Evolutionary conservation across 2,329 filamentous ascomycete species (phyloP).

Genomic region (Cryphonectria japonica): DNA sequence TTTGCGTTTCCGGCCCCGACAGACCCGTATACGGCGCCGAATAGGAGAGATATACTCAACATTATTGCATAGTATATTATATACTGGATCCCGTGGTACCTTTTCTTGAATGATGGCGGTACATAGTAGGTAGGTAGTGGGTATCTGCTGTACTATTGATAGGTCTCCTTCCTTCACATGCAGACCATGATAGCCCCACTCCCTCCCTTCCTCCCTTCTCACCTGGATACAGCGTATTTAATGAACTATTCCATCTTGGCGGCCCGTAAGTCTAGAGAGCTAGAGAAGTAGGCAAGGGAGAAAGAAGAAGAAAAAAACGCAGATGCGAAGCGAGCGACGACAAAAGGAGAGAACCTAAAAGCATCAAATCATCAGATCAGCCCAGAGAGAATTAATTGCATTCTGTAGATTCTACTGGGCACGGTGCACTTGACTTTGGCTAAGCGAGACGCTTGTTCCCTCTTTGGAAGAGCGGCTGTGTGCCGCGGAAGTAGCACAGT

Average conservation of each 20-base stretch:
- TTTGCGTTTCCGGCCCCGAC: slow-evolving; percentile 2
- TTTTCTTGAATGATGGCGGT: too few relatives aligned
- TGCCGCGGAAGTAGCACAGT: not conserved
- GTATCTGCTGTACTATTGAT: not conserved
- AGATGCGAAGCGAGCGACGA: not conserved
- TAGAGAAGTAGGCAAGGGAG: not conserved
- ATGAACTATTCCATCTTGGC: not conserved
- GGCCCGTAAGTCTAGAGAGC: not conserved
- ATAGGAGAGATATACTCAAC: not conserved
- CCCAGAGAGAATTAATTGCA: not conserved
- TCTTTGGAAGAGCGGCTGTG: slow-evolving; percentile 5
- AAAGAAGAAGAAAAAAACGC: not conserved
- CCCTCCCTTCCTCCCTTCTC: not conserved
- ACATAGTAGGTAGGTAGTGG: too few relatives aligned
- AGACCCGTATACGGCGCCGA: not conserved
- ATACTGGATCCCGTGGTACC: not conserved
- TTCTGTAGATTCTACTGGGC: not conserved
- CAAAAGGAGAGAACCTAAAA: slow-evolving; percentile 3
- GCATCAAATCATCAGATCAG: slow-evolving; percentile 1
- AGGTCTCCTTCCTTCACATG: not conserved
- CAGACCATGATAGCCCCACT: not conserved
- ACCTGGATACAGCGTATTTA: not conserved
- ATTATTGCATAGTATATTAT: not conserved
- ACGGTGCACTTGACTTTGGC: slow-evolving; percentile 5
- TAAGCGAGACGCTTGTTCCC: slow-evolving; percentile 9